phyloP scores from a whole-genome alignment of 1,284 basidiomycete genomes.

The Ceratobasidium sp. region DNA sequence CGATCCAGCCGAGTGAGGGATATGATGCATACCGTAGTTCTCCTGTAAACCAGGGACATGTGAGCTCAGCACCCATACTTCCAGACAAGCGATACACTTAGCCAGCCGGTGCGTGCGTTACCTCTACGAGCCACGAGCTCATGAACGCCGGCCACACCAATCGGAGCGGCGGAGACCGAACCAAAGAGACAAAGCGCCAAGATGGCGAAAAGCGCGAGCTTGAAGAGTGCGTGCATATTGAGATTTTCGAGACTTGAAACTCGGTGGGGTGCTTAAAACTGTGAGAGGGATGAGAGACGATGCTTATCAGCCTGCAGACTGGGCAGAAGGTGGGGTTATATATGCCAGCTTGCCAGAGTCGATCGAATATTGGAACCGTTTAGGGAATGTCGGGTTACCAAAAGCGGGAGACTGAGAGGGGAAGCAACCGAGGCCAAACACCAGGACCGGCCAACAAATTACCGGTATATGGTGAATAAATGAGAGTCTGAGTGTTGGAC shows the following conservation, averaged over 20 bases:
- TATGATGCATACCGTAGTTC: neutral
- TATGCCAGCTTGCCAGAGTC: neutral
- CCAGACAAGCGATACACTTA: neutral
- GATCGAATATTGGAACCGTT: conserved; percentile 2
- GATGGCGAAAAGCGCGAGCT: neutral
- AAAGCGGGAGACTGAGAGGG: neutral
- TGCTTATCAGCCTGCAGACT: neutral
- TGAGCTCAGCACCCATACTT: neutral
- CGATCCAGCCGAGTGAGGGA: neutral
- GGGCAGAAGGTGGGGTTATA: neutral
- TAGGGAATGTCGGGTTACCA: neutral
- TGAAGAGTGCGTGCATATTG: neutral
- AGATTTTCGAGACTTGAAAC: neutral
- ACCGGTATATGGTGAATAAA: neutral
- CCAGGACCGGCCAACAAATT: neutral
- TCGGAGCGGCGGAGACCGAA: neutral
- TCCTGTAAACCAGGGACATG: neutral
- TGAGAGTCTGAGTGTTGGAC: neutral
- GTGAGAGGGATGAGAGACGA: neutral
- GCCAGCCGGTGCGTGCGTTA: neutral
- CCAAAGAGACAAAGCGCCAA: neutral
- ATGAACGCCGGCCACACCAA: neutral
- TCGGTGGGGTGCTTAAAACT: neutral
- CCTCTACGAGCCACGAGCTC: too few relatives aligned
- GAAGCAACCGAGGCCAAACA: neutral